Conservation (phyloP, 495 filamentous ascomycete genomes). For the Mytilinidion resinicola region DNA sequence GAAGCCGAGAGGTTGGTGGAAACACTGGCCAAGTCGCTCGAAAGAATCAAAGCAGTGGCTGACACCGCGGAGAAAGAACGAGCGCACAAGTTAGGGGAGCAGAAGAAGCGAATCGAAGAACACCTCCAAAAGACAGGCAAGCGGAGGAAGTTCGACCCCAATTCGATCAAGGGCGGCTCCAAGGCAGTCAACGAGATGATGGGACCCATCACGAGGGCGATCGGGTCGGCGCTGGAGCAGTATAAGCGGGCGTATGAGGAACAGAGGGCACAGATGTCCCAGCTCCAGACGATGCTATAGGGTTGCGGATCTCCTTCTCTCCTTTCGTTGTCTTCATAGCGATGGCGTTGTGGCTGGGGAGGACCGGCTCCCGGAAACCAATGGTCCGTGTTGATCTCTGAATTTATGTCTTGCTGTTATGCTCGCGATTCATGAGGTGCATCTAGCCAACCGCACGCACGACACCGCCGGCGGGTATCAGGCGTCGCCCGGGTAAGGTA, state of each 20-base stretch:
- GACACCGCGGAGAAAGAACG: slow-evolving; percentile 70
- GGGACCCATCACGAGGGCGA: slow-evolving; percentile 58
- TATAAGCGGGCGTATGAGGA: slow-evolving; percentile 60
- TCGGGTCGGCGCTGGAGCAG: slow-evolving; percentile 56
- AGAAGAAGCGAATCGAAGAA: slow-evolving; percentile 62
- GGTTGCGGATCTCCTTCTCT: too few species aligned
- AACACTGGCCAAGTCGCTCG: slow-evolving; percentile 64
- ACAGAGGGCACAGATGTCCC: slow-evolving; percentile 36
- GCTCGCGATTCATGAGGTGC: neutral
- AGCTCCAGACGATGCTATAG: neutral
- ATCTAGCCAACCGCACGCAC: neutral
- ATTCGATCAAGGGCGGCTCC: slow-evolving; percentile 63
- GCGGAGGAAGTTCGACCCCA: slow-evolving; percentile 58
- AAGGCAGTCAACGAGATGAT: slow-evolving; percentile 70
- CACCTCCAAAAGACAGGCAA: slow-evolving; percentile 62
- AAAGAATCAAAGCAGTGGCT: slow-evolving; percentile 77
- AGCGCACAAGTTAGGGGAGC: slow-evolving; percentile 48
- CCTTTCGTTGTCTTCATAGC: slow-evolving; percentile 12
- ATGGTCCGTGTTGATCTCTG: slow-evolving; percentile 7
- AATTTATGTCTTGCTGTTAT: neutral
- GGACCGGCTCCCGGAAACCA: neutral
- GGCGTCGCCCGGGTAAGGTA: too few species aligned
- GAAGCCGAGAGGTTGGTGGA: slow-evolving; percentile 74
- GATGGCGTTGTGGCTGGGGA: slow-evolving; percentile 4
- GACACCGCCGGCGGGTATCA: too few species aligned